A percentile compares a stretch with the other conserved stretches of the same genome.
phyloP scores from a whole-genome alignment of 192 early-diverging fungal species.

The Coemansia sp. region DNA sequence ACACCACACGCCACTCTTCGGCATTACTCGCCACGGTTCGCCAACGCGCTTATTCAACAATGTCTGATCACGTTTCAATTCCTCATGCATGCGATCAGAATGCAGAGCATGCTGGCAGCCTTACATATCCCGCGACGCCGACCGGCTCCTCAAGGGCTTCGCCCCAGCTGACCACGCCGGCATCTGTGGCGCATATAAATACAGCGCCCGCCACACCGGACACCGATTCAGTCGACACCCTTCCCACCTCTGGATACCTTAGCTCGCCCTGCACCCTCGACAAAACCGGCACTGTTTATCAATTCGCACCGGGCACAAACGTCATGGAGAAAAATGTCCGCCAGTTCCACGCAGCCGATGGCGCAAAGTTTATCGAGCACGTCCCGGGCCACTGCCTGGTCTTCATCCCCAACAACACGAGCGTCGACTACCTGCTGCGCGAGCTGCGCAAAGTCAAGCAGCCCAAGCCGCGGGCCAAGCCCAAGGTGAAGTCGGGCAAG shows the following conservation, averaged over 20 bases:
- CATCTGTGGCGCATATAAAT: conserved; percentile 45
- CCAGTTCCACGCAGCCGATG: conserved; percentile 34
- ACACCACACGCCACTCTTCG: neutral
- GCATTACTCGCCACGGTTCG: neutral
- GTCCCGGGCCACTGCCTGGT: conserved; percentile 40
- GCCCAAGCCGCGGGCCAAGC: conserved; percentile 1
- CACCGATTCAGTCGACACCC: neutral
- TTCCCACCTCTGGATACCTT: conserved; percentile 1
- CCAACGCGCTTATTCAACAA: conserved; percentile 1
- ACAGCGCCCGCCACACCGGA: neutral
- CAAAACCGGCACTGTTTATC: conserved; percentile 12
- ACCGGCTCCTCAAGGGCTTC: conserved; percentile 15
- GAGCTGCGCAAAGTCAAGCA: conserved; percentile 35
- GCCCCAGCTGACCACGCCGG: conserved; percentile 15
- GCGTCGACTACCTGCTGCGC: conserved; percentile 22
- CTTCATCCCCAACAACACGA: conserved; percentile 21
- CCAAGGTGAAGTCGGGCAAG: conserved; percentile 32
- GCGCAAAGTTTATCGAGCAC: conserved; percentile 39
- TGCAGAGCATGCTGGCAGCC: conserved; percentile 10
- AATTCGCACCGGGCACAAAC: conserved; percentile 10
- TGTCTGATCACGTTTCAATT: conserved; percentile 13
- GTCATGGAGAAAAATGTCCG: conserved; percentile 27
- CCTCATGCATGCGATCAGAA: conserved; percentile 42
- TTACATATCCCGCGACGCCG: conserved; percentile 17
- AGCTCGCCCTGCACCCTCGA: conserved; percentile 5